Evolutionary conservation across 768 basidiomycete species (phyloP), one percentile per base, ranked within the genome.

Genomic region (Mycena rosella): DNA sequence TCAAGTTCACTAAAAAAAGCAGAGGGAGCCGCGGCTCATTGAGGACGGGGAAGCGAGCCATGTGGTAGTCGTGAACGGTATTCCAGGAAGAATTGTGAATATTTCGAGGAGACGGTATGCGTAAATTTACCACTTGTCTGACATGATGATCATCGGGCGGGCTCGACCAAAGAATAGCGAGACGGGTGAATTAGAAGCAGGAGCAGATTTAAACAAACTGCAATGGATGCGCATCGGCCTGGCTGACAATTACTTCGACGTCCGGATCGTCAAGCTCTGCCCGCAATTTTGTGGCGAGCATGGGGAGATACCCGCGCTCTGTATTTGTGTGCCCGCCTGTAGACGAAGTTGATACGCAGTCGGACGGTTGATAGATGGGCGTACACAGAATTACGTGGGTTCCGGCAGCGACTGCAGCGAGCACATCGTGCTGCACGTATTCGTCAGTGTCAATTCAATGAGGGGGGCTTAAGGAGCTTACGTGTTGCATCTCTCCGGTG

Each of bases 401-500:
- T 32, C 95, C 93, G 48, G 81, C 78, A 11, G 93, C 93, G 15
- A 94, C 84, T 1, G 93, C 87, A 1, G 93, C 92, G 49, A 98
- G 84, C 60, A 97, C 89, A 67, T 96, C 92, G 78, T 98, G 96
- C 94, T 96, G 77, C 27, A 29, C 49, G n/a, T 13, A 24, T 27
- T 30, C 8, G 5, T 3, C 4, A 72, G 77, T 71, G 67, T 48
- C 70, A 34, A 34, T 6, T 34, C 6, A 34, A 34, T 34, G 7
- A 34, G 55, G 60, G 49, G 24, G n/a, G n/a, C n/a, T n/a, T n/a
- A 45, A 10, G 26, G 63, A 54, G 48, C 88, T 52, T 78, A 95
- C 94, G 79, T 97, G 96, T 22, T 86, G 78, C 93, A 96, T 94
- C 81, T 98, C 96, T 11, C 96, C 96, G 5, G 96, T 98, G 73